Conservation (phyloP, 352 stramenopile species). For the Phytophthora cryptogea region DNA sequence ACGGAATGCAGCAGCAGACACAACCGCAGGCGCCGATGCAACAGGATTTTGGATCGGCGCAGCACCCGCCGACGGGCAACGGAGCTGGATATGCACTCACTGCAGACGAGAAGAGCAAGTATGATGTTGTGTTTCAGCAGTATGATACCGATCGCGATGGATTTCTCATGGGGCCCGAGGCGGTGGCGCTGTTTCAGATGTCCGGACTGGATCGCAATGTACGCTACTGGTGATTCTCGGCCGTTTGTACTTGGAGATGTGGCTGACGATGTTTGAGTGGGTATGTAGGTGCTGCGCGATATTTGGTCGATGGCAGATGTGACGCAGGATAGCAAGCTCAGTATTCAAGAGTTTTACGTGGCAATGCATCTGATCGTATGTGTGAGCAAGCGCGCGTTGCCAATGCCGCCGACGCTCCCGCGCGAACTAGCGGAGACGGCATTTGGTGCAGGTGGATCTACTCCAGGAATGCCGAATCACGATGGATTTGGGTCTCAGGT, state of each 20-base stretch:
- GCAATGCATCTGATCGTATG: constrained; percentile 98
- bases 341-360: constrained; percentile 93
- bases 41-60: constrained; percentile 19
- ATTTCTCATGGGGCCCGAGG: constrained; percentile 90
- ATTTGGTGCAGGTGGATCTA: constrained; percentile 39
- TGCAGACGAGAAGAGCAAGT: constrained; percentile 88
- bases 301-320: constrained; percentile 94
- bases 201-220: constrained; percentile 90
- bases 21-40: constrained; percentile 7
- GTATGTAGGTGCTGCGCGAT: constrained; percentile 68
- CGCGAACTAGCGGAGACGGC: constrained; percentile 65
- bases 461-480: constrained; percentile 12
- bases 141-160: constrained; percentile 91
- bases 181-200: constrained; percentile 93
- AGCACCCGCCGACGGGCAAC: constrained; percentile 9
- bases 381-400: constrained; percentile 88
- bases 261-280: constrained; percentile 4
- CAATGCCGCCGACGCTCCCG: constrained; percentile 74
- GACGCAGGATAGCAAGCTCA: constrained; percentile 91
- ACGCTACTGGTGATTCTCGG: constrained; percentile 16
- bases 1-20: constrained; percentile 8
- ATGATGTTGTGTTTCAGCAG: constrained; percentile 92
- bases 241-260: neutral
- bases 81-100: constrained; percentile 79
- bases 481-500: constrained; percentile 17